These are phyloP conservation scores for Termitomyces sp. DNA, from an alignment of 768 basidiomycete species.

Conservation along the genomic window DNA sequence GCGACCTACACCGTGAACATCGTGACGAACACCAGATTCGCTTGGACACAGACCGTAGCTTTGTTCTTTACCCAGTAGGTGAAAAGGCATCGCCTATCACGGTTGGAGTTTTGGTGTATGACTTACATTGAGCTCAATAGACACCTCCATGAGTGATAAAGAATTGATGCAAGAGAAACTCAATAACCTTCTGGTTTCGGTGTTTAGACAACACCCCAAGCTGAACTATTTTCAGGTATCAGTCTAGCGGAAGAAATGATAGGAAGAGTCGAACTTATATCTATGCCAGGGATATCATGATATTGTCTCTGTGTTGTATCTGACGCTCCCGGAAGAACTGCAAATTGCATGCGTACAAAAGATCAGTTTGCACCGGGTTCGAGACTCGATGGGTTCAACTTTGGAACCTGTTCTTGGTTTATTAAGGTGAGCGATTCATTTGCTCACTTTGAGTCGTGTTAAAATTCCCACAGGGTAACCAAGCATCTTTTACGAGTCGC, in stretches of 20 bases:
- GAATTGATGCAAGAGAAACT: slow-evolving; percentile 61
- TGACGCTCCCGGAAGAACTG: slow-evolving; percentile 60
- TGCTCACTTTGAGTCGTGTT: neutral
- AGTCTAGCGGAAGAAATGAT: neutral
- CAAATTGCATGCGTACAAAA: slow-evolving; percentile 61
- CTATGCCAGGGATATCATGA: slow-evolving; percentile 80
- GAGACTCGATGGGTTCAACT: slow-evolving; percentile 85
- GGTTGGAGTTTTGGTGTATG: neutral
- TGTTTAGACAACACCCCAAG: slow-evolving; percentile 68
- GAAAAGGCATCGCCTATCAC: slow-evolving; percentile 20
- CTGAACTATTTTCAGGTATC: slow-evolving; percentile 80
- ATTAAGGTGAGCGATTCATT: slow-evolving; percentile 42
- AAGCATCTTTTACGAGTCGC: slow-evolving; percentile 66
- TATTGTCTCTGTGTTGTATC: slow-evolving; percentile 77
- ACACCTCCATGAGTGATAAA: slow-evolving; percentile 27
- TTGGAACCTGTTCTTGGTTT: slow-evolving; percentile 84
- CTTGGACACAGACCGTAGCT: slow-evolving; percentile 89
- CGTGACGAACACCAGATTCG: slow-evolving; percentile 82
- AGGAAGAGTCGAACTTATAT: neutral
- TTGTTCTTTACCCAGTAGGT: slow-evolving; percentile 91
- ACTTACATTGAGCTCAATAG: neutral
- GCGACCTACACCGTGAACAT: slow-evolving; percentile 60
- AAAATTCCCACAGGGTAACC: slow-evolving; percentile 45
- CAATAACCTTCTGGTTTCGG: slow-evolving; percentile 62
- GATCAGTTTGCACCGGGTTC: slow-evolving; percentile 67